A percentile compares a stretch with the other conserved stretches of the same genome.
Conservation (phyloP, 2,329 filamentous ascomycete species). For the Keithomyces neogunnii region DNA sequence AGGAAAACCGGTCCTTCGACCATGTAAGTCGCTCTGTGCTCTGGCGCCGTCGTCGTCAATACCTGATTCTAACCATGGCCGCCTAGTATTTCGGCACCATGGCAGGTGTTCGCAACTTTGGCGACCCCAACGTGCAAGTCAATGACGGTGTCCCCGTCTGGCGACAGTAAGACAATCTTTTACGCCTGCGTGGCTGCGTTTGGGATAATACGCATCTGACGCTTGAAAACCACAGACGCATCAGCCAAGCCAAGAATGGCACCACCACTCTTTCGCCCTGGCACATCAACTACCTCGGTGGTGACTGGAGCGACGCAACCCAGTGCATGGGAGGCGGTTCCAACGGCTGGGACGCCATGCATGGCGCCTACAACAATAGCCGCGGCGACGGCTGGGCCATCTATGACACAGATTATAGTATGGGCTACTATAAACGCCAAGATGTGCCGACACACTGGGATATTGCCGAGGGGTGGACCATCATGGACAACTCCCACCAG, state of each 20-base stretch:
- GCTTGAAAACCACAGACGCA: not conserved
- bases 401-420: constrained; percentile 18
- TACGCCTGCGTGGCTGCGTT: too few relatives aligned
- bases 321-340: constrained; percentile 43
- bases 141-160: constrained; percentile 34
- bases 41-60: too few relatives aligned
- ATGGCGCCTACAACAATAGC: constrained; percentile 38
- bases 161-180: constrained; percentile 32
- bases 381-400: constrained; percentile 42
- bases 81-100: constrained; percentile 45
- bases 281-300: constrained; percentile 39
- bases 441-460: constrained; percentile 46
- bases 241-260: constrained; percentile 22
- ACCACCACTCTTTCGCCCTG: constrained; percentile 41
- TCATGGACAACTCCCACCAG: constrained; percentile 12
- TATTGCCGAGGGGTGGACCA: constrained; percentile 45
- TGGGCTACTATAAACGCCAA: constrained; percentile 38
- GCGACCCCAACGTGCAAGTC: constrained; percentile 27
- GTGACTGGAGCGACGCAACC: constrained; percentile 34
- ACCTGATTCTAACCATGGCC: constrained; percentile 2
- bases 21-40: constrained; percentile 15
- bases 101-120: constrained; percentile 45
- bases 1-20: constrained; percentile 29
- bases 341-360: constrained; percentile 43
- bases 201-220: too few relatives aligned